Conservation (phyloP, 2,329 filamentous ascomycete species). For the Colletotrichum shisoi region DNA sequence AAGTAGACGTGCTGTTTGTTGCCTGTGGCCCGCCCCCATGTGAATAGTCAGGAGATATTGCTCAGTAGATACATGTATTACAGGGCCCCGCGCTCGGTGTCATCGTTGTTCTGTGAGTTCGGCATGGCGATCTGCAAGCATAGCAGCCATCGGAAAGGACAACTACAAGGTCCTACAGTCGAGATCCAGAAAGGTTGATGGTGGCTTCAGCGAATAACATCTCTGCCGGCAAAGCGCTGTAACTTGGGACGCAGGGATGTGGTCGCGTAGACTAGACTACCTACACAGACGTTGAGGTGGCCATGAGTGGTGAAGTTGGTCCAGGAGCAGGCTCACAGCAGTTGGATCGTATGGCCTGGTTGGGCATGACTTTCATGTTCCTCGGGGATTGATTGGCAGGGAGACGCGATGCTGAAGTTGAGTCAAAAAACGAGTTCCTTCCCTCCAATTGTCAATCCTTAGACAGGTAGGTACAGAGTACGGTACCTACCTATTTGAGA, state of each 20-base stretch:
- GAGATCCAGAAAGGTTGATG: neutral
- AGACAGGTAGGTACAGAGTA: too few species aligned
- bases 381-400: neutral
- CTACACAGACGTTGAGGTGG: too few species aligned
- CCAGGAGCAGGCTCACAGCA: neutral
- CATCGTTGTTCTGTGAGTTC: too few species aligned
- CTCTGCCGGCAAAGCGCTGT: neutral
- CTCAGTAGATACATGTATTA: too few species aligned
- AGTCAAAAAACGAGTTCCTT: neutral
- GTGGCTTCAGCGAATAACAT: slow-evolving; percentile 8
- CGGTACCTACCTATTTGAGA: too few species aligned
- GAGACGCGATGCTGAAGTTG: neutral
- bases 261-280: neutral
- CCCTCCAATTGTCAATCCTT: too few species aligned
- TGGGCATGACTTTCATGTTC: neutral
- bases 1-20: neutral
- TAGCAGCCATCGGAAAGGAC: neutral
- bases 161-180: neutral
- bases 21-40: neutral
- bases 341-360: neutral
- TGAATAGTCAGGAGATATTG: too few species aligned
- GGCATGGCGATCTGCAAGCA: neutral
- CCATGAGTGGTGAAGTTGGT: neutral
- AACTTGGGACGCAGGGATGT: slow-evolving; percentile 14
- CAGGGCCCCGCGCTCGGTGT: neutral